Percentiles rank a stretch among this genome's conserved stretches.
These are phyloP conservation scores for Candida frijolesensis DNA, from an alignment of 1,139 yeast species.

Conservation along the genomic window DNA sequence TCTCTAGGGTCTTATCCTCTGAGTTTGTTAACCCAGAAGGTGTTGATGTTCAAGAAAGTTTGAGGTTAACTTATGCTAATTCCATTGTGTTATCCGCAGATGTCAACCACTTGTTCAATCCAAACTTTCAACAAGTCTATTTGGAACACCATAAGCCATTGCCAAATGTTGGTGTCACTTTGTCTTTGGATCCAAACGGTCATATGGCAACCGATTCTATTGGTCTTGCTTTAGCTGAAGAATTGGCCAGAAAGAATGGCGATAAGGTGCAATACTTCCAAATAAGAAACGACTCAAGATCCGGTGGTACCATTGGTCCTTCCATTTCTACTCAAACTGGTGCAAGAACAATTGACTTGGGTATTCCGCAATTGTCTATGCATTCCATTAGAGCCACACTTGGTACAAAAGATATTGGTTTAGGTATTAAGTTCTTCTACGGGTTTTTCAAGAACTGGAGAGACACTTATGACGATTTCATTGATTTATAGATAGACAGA, in stretches of 20 bases:
- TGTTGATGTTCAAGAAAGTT: constrained; percentile 24
- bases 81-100: constrained; percentile 46
- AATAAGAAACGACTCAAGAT: constrained; percentile 44
- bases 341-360: constrained; percentile 48
- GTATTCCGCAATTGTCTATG: constrained; percentile 49
- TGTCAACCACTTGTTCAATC: constrained; percentile 49
- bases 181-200: constrained; percentile 44
- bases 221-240: constrained; percentile 35
- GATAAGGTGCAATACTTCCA: constrained; percentile 43
- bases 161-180: constrained; percentile 44
- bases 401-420: constrained; percentile 46
- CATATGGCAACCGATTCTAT: constrained; percentile 47
- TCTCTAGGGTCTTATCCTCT: constrained; percentile 34
- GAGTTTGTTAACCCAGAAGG: constrained; percentile 19
- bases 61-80: constrained; percentile 34
- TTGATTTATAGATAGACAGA: constrained; percentile 19
- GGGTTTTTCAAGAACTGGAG: constrained; percentile 44
- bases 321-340: constrained; percentile 41
- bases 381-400: constrained; percentile 46
- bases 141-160: constrained; percentile 42
- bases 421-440: constrained; percentile 41
- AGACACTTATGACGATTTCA: constrained; percentile 25
- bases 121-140: constrained; percentile 41
- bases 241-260: constrained; percentile 30
- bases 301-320: constrained; percentile 53